Percentiles rank a stretch among this genome's conserved stretches.
phyloP scores from a whole-genome alignment of 768 basidiomycete species.

The Suillus lakei region DNA sequence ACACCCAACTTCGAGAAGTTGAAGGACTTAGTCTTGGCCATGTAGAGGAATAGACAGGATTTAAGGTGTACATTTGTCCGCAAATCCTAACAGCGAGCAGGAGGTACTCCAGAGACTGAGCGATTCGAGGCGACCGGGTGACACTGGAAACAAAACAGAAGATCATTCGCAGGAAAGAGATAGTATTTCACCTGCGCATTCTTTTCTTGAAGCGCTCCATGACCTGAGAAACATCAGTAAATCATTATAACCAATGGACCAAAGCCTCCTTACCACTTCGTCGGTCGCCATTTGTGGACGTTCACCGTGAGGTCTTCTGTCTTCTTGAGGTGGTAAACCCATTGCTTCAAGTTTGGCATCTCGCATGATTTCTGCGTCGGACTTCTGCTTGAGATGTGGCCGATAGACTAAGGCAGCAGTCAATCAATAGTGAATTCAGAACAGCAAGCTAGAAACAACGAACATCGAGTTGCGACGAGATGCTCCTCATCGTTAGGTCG shows the following conservation, averaged over 20 bases:
- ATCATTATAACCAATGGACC: slow-evolving; percentile 4
- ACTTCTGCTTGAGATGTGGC: slow-evolving; percentile 80
- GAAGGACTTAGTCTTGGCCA: slow-evolving; percentile 39
- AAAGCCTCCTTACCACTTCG: slow-evolving; percentile 64
- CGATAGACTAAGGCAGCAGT: slow-evolving; percentile 68
- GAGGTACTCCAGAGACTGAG: neutral
- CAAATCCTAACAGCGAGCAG: no score
- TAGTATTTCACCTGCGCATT: slow-evolving; percentile 69
- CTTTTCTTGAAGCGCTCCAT: slow-evolving; percentile 99
- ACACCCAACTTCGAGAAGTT: slow-evolving; percentile 57
- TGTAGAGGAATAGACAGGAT: slow-evolving; percentile 1
- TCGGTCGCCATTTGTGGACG: slow-evolving; percentile 88
- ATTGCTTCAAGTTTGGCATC: slow-evolving; percentile 89
- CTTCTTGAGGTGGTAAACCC: slow-evolving; percentile 62
- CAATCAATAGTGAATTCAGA: neutral
- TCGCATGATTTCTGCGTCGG: slow-evolving; percentile 85
- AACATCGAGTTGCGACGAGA: slow-evolving; percentile 87
- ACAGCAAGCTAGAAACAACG: slow-evolving; percentile 32
- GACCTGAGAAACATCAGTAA: slow-evolving; percentile 51
- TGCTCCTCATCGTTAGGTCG: slow-evolving; percentile 75
- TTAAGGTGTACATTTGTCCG: neutral
- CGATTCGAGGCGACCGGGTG: neutral
- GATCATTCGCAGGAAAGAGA: slow-evolving; percentile 8
- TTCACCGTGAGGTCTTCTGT: slow-evolving; percentile 48
- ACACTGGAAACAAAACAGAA: slow-evolving; percentile 3